A percentile compares a stretch with the other conserved stretches of the same genome.
phyloP scores from a whole-genome alignment of 352 stramenopile genomes.

The Globisporangium heterothallicum region DNA sequence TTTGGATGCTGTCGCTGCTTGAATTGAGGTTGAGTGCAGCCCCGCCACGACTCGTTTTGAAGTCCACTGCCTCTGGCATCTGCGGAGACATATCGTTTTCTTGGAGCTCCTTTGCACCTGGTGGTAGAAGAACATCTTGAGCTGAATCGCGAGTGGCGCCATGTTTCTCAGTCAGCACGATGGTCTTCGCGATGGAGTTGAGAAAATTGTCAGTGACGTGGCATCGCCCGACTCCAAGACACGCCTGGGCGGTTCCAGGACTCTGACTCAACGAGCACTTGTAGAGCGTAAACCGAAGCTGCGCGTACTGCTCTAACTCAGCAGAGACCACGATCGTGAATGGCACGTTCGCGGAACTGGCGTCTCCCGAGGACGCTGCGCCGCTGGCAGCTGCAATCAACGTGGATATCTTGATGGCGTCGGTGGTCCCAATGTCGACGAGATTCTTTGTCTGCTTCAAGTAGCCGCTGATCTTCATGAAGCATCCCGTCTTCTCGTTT shows the following conservation, averaged over 20 bases:
- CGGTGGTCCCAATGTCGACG: conserved; percentile 56
- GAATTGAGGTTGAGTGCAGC: conserved; percentile 9
- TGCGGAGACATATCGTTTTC: conserved; percentile 2
- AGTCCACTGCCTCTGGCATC: conserved; percentile 8
- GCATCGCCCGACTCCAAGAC: conserved; percentile 47
- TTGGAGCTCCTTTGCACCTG: conserved; percentile 9
- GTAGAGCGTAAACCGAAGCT: conserved; percentile 62
- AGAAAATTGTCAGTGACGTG: conserved; percentile 51
- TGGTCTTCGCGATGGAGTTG: conserved; percentile 28
- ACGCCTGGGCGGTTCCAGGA: conserved; percentile 33
- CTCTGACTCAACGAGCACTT: conserved; percentile 42
- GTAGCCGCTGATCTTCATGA: conserved; percentile 49
- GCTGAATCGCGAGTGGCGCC: conserved; percentile 29
- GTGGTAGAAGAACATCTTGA: conserved; percentile 7
- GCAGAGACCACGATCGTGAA: conserved; percentile 55
- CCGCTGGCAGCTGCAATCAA: conserved; percentile 24
- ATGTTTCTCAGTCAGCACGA: conserved; percentile 44
- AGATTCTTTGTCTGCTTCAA: conserved; percentile 30
- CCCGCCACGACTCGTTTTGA: conserved; percentile 9
- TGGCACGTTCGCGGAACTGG: conserved; percentile 29
- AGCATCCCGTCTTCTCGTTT: conserved; percentile 45
- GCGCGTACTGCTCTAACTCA: conserved; percentile 53
- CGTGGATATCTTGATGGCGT: conserved; percentile 51
- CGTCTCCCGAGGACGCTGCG: conserved; percentile 6
- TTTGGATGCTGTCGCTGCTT: conserved; percentile 23